Evolutionary conservation across 108 stramenopile species (phyloP).

Genomic region (Cyclotella baltica): DNA sequence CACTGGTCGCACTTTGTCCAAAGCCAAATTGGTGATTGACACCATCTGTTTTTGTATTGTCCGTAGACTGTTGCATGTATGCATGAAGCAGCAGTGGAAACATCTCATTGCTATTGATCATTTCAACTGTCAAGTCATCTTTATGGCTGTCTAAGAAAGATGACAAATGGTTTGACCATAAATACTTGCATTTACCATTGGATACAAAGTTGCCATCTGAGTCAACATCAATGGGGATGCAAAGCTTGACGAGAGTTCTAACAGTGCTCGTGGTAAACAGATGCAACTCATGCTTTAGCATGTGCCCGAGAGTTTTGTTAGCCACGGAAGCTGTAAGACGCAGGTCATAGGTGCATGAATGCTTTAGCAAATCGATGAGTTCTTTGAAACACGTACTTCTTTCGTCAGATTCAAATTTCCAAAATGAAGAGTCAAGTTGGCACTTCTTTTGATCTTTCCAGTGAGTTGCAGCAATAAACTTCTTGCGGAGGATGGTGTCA

Average conservation of each 20-base stretch:
- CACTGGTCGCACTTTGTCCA: too few relatives aligned
- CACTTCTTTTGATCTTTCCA: not conserved
- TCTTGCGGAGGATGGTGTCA: not conserved
- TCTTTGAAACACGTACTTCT: not conserved
- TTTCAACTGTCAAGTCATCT: slow-evolving; percentile 8
- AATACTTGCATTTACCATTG: not conserved
- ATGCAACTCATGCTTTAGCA: slow-evolving; percentile 6
- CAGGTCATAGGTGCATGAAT: slow-evolving; percentile 8
- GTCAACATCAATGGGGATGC: not conserved
- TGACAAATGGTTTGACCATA: not conserved
- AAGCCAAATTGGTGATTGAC: not conserved
- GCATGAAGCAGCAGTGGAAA: slow-evolving; percentile 9
- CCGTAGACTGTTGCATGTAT: slow-evolving; percentile 2
- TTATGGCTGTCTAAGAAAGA: not conserved
- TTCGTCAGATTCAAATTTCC: not conserved
- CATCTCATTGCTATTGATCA: slow-evolving; percentile 11
- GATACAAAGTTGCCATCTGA: not conserved
- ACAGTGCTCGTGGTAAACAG: slow-evolving; percentile 2
- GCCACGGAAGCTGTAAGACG: not conserved
- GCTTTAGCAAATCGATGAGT: not conserved
- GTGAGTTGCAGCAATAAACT: slow-evolving; percentile 9
- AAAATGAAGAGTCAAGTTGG: not conserved
- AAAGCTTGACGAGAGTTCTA: not conserved
- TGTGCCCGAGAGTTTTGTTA: slow-evolving; percentile 1
- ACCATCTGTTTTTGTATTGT: not conserved